Evolutionary conservation across 139 green algal species (phyloP), one percentile per base, ranked within the genome.

Genomic region (Monoraphidium neglectum): DNA sequence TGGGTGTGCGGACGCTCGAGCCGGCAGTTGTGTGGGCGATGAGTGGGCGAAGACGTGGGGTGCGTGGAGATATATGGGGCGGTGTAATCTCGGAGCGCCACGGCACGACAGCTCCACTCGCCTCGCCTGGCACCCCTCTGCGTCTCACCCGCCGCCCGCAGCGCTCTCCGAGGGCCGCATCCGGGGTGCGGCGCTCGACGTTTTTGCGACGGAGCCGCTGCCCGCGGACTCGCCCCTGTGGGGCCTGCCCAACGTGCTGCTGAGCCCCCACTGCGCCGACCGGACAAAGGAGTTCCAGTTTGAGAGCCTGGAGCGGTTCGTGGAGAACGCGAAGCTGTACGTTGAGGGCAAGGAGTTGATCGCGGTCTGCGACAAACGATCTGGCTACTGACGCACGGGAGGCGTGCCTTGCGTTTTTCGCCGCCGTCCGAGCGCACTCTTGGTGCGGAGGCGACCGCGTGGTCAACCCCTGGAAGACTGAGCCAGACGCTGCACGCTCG

Each of bases 201-300:
- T 97, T 35, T 93, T 91, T 76, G 82, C 76, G 3, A 81, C 66
- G 37, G 93, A 96, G 85, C 93, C 93, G 18, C 85, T 97, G 60
- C 88, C 92, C 0, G 32, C 61, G 0, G 62, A 84, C 60, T 93
- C 85, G 67, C 82, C 84, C 0, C 83, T 97, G 56, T 97, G 88
- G 81, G 76, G 72, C 12, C 82, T 95, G 75, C 80, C 90, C 54
- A 95, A 95, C 69, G 85, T 93, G 35, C 51, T 97, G 18, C 83
- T 97, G 75, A 89, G 82, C 0, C 87, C 90, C 16, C 91, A 97
- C 89, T 88, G 77, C 54, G 91, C 57, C n/a, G 59, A 74, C 49
- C 43, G 67, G n/a, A 79, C 77, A 46, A 66, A 81, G 63, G 80
- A 89, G 61, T 90, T 87, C 56, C 82, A 90, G 73, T 57, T 80